Evolutionary conservation across 805 yeast genomes (phyloP).

Genomic region (Teunomyces gatunensis): DNA sequence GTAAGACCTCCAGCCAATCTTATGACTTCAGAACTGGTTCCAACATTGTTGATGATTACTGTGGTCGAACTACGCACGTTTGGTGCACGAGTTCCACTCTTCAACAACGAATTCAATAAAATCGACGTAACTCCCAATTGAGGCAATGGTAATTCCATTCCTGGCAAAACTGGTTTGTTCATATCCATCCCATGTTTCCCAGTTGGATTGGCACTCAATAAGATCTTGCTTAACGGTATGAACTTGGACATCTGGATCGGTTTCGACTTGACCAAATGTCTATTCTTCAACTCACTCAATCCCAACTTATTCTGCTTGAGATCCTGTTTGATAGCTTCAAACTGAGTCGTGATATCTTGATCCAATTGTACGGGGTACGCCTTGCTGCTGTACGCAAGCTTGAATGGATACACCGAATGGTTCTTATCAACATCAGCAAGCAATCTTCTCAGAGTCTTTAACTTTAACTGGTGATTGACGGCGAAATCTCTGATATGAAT

Average conservation of each 20-base stretch:
- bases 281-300: slow-evolving; percentile 72
- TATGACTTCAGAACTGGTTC: slow-evolving; percentile 50
- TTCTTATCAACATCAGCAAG: slow-evolving; percentile 68
- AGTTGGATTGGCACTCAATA: slow-evolving; percentile 62
- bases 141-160: slow-evolving; percentile 74
- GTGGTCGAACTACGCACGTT: slow-evolving; percentile 73
- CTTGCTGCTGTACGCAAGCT: slow-evolving; percentile 67
- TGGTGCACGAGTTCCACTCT: slow-evolving; percentile 42
- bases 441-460: slow-evolving; percentile 70
- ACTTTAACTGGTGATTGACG: slow-evolving; percentile 70
- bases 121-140: slow-evolving; percentile 68
- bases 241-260: slow-evolving; percentile 73
- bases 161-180: slow-evolving; percentile 63
- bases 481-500: slow-evolving; percentile 84
- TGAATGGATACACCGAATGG: slow-evolving; percentile 88
- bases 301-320: slow-evolving; percentile 69
- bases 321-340: slow-evolving; percentile 49
- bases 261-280: slow-evolving; percentile 70
- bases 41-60: slow-evolving; percentile 51
- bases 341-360: slow-evolving; percentile 37
- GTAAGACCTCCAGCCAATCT: slow-evolving; percentile 79
- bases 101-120: slow-evolving; percentile 61
- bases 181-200: slow-evolving; percentile 69
- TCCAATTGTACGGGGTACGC: slow-evolving; percentile 55
- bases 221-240: slow-evolving; percentile 64